phyloP scores from a whole-genome alignment of 1,284 basidiomycete genomes.

The Inonotus hispidus region DNA sequence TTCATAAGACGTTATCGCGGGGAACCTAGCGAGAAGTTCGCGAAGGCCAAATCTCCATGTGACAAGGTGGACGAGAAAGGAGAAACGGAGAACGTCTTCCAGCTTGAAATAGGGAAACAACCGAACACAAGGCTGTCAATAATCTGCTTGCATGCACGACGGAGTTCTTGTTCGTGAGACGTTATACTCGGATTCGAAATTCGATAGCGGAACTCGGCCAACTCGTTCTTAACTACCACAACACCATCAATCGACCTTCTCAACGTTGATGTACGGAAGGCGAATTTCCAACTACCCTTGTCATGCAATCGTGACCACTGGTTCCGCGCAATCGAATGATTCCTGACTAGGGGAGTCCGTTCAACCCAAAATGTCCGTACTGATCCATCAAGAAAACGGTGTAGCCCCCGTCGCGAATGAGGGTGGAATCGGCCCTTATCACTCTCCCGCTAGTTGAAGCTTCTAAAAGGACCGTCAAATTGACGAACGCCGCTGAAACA shows the following conservation, averaged over 20 bases:
- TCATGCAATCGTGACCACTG: too few species aligned
- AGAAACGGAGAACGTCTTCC: not conserved
- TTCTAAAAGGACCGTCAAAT: not conserved
- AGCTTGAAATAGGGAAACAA: not conserved
- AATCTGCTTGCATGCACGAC: not conserved
- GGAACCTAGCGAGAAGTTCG: not conserved
- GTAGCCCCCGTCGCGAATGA: too few species aligned
- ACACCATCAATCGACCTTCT: not conserved
- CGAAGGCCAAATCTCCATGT: not conserved
- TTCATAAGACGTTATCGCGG: too few species aligned
- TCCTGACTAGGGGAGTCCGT: not conserved
- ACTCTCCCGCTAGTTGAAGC: not conserved
- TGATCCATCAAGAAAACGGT: not conserved
- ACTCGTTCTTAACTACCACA: not conserved
- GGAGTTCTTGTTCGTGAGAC: not conserved
- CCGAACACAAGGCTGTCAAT: not conserved
- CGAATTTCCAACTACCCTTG: not conserved
- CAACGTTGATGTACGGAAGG: not conserved
- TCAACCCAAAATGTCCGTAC: not conserved
- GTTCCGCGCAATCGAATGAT: not conserved
- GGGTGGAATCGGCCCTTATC: not conserved
- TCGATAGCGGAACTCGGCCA: not conserved
- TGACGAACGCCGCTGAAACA: not conserved
- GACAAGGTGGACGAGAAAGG: not conserved
- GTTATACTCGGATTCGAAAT: not conserved